Evolutionary conservation across 768 basidiomycete species (phyloP).

Genomic region (Boletus fagicola): DNA sequence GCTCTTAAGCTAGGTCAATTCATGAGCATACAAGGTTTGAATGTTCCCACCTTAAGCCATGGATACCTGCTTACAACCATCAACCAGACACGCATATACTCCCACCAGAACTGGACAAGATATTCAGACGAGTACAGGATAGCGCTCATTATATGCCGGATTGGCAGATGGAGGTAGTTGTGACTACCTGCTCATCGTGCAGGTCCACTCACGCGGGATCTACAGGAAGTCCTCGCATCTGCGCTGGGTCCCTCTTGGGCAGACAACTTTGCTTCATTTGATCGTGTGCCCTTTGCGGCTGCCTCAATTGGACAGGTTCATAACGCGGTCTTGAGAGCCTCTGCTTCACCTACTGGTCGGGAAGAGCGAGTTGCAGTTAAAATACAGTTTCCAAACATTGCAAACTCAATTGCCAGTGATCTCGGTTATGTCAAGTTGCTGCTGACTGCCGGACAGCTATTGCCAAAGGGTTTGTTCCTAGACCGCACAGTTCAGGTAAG

Average conservation of each 20-base stretch:
- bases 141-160: slow-evolving; percentile 99
- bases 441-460: slow-evolving; percentile 71
- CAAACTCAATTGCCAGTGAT: slow-evolving; percentile 82
- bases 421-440: slow-evolving; percentile 81
- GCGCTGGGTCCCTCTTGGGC: slow-evolving; percentile 78
- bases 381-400: slow-evolving; percentile 94
- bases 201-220: not conserved
- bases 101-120: slow-evolving; percentile 81
- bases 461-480: slow-evolving; percentile 88
- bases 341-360: slow-evolving; percentile 51
- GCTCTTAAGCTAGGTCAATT: slow-evolving; percentile 97
- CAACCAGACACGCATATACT: slow-evolving; percentile 79
- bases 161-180: slow-evolving; percentile 89
- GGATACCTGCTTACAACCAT: not conserved
- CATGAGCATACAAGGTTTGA: slow-evolving; percentile 87
- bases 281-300: slow-evolving; percentile 86
- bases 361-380: slow-evolving; percentile 74
- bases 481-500: slow-evolving; percentile 78
- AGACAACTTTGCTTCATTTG: slow-evolving; percentile 68
- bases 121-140: slow-evolving; percentile 90
- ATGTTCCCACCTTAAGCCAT: not conserved
- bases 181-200: not conserved
- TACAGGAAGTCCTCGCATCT: slow-evolving; percentile 64
- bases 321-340: slow-evolving; percentile 56
- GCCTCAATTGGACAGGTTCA: slow-evolving; percentile 99